Base-by-base conservation (phyloP, 345 rosid genomes). In the Eucalyptus sp. region DNA sequence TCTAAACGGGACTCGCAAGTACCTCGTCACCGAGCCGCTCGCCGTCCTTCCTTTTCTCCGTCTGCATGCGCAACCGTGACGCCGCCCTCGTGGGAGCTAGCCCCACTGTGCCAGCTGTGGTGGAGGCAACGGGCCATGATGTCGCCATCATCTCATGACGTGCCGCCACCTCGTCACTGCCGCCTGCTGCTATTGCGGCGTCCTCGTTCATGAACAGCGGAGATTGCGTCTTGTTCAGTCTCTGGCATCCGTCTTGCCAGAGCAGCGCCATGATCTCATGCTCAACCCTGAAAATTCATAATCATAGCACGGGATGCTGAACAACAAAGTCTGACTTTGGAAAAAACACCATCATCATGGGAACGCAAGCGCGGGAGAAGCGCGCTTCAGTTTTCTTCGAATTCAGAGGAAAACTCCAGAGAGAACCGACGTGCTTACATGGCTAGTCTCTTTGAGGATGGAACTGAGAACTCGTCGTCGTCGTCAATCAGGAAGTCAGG, bases 181-280 rank as follows among this genome's bases (percentile, higher is more conserved):
- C 20, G 18, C 76, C 37, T n/a, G 76, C 76, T 64, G 76, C 76
- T 29, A 64, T 64, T 16, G 89, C 87, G 24, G 92, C 68, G 20
- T 64, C 76, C 76, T 64, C 37, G 37, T n/a, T 4, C 68, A 13
- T 29, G 37, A 7, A 64, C 18, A 15, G 37, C 3, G 76, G 76
- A 29, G 76, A 64, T 11, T 86, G 87, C 86, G 92, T 94, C 92
- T 94, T 94, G 54, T 24, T n/a, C 37, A 92, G 86, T 86, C 92
- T 92, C 58, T 88, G 98, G 87, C 91, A 98, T 50, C 98, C 98
- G 92, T 97, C 94, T 16, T 95, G 95, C 99, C 98, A 95, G 46
- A 95, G 90, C 50, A 97, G 92, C 94, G 96, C 99, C 99, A 92
- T 94, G 84, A 97, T 91, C 86, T 93, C 96, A 71, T 94, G 94